These are phyloP conservation scores for Fusarium sp. DNA, from an alignment of 2,329 filamentous ascomycete genomes.

Conservation along the genomic window DNA sequence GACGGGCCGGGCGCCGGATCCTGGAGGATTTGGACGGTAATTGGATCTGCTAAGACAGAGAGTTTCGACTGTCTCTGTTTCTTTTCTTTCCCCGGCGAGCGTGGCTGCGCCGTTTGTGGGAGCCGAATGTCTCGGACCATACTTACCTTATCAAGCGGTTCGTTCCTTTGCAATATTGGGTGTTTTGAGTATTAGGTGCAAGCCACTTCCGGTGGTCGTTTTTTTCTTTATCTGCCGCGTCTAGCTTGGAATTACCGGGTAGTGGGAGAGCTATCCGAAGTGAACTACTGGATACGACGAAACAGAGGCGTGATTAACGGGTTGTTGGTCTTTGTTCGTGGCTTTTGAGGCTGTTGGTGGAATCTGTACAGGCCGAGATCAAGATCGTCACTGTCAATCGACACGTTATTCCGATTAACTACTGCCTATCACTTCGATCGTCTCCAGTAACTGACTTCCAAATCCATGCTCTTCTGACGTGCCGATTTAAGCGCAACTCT, in stretches of 20 bases:
- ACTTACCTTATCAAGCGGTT: not conserved
- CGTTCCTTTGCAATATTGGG: not conserved
- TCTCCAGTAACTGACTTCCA: not conserved
- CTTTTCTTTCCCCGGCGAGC: not conserved
- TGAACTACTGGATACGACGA: not conserved
- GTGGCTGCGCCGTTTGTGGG: not conserved
- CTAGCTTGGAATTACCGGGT: not conserved
- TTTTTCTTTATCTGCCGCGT: not conserved
- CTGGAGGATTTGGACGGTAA: not conserved
- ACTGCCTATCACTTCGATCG: not conserved
- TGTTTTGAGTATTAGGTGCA: not conserved
- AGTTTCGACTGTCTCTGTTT: not conserved
- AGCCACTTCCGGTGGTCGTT: not conserved
- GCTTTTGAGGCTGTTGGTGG: not conserved
- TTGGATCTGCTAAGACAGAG: not conserved
- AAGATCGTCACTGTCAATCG: not conserved
- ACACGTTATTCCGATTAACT: not conserved
- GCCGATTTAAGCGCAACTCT: slow-evolving; percentile 3
- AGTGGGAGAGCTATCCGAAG: not conserved
- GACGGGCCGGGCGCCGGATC: not conserved
- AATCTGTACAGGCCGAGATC: not conserved
- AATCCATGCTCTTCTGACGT: not conserved
- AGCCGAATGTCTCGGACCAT: not conserved
- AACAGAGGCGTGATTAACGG: too few relatives aligned
- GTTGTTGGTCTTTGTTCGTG: not conserved